Conservation (phyloP, 352 stramenopile genomes). For the Globisporangium uncinulatum region DNA sequence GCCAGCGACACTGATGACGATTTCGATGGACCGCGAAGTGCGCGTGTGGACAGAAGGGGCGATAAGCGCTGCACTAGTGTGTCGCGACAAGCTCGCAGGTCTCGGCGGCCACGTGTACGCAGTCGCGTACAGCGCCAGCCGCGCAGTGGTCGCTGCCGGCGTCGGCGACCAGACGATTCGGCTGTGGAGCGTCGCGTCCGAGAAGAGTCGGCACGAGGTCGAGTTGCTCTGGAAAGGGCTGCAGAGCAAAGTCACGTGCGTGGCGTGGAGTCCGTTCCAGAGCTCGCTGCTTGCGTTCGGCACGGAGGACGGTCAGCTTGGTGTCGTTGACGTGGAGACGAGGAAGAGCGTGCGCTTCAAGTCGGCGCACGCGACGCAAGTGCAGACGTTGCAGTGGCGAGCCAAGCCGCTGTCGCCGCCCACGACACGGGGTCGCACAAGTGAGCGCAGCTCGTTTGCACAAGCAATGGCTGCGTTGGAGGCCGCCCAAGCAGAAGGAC, state of each 20-base stretch:
- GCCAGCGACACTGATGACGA: conserved; percentile 35
- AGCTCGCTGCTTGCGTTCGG: conserved; percentile 51
- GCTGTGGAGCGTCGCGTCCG: conserved; percentile 35
- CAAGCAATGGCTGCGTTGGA: conserved; percentile 48
- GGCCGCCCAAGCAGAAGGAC: conserved; percentile 34
- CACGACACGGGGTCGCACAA: background rate
- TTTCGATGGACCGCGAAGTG: conserved; percentile 64
- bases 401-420: background rate
- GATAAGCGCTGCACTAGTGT: conserved; percentile 19
- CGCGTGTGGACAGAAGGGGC: conserved; percentile 44
- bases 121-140: conserved; percentile 28
- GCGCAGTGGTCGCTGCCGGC: conserved; percentile 33
- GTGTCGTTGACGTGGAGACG: conserved; percentile 42
- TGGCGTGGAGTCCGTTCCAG: conserved; percentile 59
- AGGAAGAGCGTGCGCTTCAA: conserved; percentile 56
- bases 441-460: conserved; percentile 21
- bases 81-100: conserved; percentile 33
- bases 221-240: conserved; percentile 75
- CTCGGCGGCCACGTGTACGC: conserved; percentile 65
- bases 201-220: conserved; percentile 20
- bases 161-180: conserved; percentile 76
- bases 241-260: conserved; percentile 68
- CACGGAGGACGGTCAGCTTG: conserved; percentile 65
- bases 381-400: conserved; percentile 45
- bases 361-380: conserved; percentile 27